Base-by-base conservation (phyloP, 176 grass and related monocot species). In the Areca catechu region DNA sequence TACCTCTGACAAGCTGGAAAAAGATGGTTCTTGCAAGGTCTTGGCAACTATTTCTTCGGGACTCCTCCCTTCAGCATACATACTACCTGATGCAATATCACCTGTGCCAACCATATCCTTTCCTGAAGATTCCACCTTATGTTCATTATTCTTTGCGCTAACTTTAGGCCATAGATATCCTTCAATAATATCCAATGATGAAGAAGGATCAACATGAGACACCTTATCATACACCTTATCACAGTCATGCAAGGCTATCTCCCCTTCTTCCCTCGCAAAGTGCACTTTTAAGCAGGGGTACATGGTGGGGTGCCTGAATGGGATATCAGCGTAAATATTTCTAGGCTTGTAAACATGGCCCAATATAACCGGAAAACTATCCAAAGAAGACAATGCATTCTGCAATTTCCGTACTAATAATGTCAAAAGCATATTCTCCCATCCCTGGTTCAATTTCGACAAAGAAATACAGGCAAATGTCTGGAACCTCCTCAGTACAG, bases 331-430 rank as follows among this genome's bases (percentile, higher is more conserved):
- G 60, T 81, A 68, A 63, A 22, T 72, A 74, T 57, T 84, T 75
- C 87, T 85, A 55, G 71, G 75, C 70, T 77, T 98, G 56, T 75
- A 98, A 74, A 69, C 77, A 52, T 88, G 76, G 63, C 93, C 89
- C 71, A 80, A 60, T 77, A 98, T 86, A 43, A 98, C 76, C 54
- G 87, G 93, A 75, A 98, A 98, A 58, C 79, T 88, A 70, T 98
- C 93, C 74, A 92, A 81, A 73, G 93, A 98, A 72, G 84, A 92
- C 69, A 98, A 89, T 68, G 84, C 93, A 73, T 76, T 80, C 78
- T 92, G 93, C 16, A 98, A 76, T 71, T 98, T 98, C 55, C 70
- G 74, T 64, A 92, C 78, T 66, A 98, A 80, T 29, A 85, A 69
- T 63, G 75, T 77, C 62, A 98, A 75, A 57, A 92, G 68, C 57